Evolutionary conservation across 1,284 basidiomycete genomes (phyloP).

Genomic region (Takashimella tepidaria): DNA sequence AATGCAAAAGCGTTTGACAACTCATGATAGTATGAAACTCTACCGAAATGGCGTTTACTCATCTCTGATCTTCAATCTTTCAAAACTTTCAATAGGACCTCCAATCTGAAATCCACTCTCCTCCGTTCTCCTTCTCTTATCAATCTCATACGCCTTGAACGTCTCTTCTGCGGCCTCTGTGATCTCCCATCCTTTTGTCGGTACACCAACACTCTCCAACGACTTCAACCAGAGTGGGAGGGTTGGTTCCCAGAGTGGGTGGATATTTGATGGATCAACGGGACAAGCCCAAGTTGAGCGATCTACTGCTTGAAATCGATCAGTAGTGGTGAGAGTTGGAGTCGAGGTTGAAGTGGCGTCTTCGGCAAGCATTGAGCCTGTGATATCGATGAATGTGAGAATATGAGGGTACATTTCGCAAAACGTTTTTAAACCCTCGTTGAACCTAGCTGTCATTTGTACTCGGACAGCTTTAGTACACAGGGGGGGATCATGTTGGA

Average conservation of each 20-base stretch:
- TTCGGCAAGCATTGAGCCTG: constrained; percentile 21
- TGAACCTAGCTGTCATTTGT: constrained; percentile 36
- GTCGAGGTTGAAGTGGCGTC: constrained; percentile 3
- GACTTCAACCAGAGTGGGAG: constrained; percentile 39
- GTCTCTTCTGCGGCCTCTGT: constrained; percentile 38
- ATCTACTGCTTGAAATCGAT: constrained; percentile 25
- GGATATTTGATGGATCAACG: constrained; percentile 41
- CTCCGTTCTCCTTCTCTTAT: constrained; percentile 31
- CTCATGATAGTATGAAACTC: too few species aligned
- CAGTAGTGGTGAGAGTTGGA: neutral
- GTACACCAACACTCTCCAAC: constrained; percentile 25
- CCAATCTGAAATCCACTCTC: constrained; percentile 6
- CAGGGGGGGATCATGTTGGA: constrained; percentile 31
- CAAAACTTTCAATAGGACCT: neutral
- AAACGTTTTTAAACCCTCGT: constrained; percentile 24
- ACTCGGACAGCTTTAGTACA: constrained; percentile 38
- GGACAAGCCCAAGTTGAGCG: constrained; percentile 36
- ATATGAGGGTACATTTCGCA: constrained; percentile 28
- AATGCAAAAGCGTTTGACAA: too few species aligned
- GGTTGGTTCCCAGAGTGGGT: constrained; percentile 44
- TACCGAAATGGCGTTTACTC: too few species aligned
- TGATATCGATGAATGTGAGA: constrained; percentile 36
- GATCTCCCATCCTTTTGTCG: constrained; percentile 25
- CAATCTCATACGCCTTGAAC: constrained; percentile 39
- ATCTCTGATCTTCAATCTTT: neutral